Base-by-base conservation (phyloP, 2,329 filamentous ascomycete genomes). In the Clonostachys chloroleuca region DNA sequence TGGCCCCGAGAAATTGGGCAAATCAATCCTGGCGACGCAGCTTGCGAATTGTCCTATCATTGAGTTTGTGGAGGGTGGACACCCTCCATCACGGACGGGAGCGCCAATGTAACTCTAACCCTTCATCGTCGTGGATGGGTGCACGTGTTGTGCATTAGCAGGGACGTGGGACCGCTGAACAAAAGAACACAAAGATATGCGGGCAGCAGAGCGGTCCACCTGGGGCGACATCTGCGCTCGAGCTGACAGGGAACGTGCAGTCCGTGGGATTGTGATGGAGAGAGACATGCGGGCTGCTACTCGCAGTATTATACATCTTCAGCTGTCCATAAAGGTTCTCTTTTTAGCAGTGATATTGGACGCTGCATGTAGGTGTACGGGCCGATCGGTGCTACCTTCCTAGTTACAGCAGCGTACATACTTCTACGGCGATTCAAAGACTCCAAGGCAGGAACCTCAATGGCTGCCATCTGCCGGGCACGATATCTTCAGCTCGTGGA, bases 21-120 rank as follows among this genome's bases (percentile, higher is more conserved):
- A 30, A 30, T 10, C 24, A 30, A 30, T 30, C 24, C 24, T 30
- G 24, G 24, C 24, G 24, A 30, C 24, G 24, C 4, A 45, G 43
- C 34, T 45, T 10, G 34, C 12, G 17, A 46, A 46, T 46, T 46
- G 44, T 24, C 44, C 44, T 46, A 46, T 46, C 44, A 46, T 20
- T 16, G 34, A 34, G 34, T 37, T 12, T 39, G 10, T 20, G 33
- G 35, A 10, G 16, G 34, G n/a, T 17, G 44, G 9, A 24, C 35
- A 36, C 24, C 36, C 44, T 24, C 44, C 44, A 34, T 46, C 44
- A 24, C 44, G 44, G 14, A 24, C 17, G 43, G 12, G 35, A 18
- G 44, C 13, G 30, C 45, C 33, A 30, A 44, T 47, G 46, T 30
- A 47, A 47, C 43, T 42, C 43, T 34, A 37, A 41, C 47, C 41